phyloP scores from a whole-genome alignment of 2,329 filamentous ascomycete species.

The Tolypocladium pustulatum region DNA sequence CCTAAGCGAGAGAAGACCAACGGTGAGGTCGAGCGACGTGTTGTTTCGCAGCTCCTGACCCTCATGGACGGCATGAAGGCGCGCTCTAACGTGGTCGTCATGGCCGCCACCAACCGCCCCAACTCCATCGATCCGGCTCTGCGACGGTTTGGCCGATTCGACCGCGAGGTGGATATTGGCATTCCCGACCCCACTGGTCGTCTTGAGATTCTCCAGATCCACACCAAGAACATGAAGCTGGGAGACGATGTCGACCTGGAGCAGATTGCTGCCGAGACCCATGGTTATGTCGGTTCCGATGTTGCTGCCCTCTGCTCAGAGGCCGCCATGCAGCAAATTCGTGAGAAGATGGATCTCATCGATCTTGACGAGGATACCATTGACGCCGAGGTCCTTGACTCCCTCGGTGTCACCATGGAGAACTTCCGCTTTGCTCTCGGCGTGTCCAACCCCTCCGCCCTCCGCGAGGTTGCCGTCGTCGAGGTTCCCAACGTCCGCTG shows the following conservation, averaged over 20 bases:
- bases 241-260: slow-evolving; percentile 93
- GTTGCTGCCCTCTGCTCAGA: slow-evolving; percentile 96
- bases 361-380: slow-evolving; percentile 99
- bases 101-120: slow-evolving; percentile 97
- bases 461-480: slow-evolving; percentile 96
- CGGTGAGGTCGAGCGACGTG: slow-evolving; percentile 95
- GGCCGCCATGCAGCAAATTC: slow-evolving; percentile 99
- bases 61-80: slow-evolving; percentile 99
- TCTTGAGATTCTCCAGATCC: slow-evolving; percentile 97
- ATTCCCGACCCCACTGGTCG: slow-evolving; percentile 96
- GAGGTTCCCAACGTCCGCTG: slow-evolving; percentile 98
- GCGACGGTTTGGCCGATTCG: slow-evolving; percentile 95
- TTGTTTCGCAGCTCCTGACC: slow-evolving; percentile 92
- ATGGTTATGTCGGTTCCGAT: slow-evolving; percentile 98
- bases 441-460: slow-evolving; percentile 95
- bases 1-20: slow-evolving; percentile 99
- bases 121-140: slow-evolving; percentile 98
- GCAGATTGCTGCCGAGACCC: slow-evolving; percentile 92
- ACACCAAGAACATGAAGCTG: slow-evolving; percentile 99
- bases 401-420: slow-evolving; percentile 97
- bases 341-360: slow-evolving; percentile 99
- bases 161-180: slow-evolving; percentile 96
- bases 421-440: slow-evolving; percentile 99
- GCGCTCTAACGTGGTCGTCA: slow-evolving; percentile 94
- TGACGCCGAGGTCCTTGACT: slow-evolving; percentile 95